Conservation (phyloP, 2,329 filamentous ascomycete species). For the Fusarium abutilonis region DNA sequence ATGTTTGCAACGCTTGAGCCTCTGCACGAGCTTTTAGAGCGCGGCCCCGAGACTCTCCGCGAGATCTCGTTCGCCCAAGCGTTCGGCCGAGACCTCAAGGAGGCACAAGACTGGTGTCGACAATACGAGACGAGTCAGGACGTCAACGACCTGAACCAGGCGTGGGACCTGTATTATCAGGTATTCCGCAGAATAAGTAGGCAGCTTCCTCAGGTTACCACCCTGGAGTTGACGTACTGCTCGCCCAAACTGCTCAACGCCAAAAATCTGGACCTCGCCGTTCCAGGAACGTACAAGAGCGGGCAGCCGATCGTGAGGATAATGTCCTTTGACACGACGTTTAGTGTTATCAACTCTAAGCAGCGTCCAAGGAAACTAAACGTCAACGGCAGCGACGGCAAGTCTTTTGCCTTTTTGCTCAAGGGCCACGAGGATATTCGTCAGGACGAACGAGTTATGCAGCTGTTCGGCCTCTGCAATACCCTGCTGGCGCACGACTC, state of each 20-base stretch:
- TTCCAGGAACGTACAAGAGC: conserved; percentile 94
- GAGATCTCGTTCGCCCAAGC: conserved; percentile 98
- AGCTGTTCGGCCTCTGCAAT: conserved; percentile 97
- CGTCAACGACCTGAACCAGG: conserved; percentile 93
- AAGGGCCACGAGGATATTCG: conserved; percentile 99
- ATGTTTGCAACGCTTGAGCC: conserved; percentile 95
- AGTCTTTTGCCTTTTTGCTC: conserved; percentile 85
- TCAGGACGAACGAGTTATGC: conserved; percentile 99
- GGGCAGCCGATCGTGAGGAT: conserved; percentile 82
- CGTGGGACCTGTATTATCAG: conserved; percentile 99
- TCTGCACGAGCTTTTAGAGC: conserved; percentile 89
- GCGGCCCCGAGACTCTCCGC: conserved; percentile 88
- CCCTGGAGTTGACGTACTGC: conserved; percentile 93
- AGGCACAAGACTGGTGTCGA: conserved; percentile 95
- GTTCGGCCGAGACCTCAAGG: conserved; percentile 92
- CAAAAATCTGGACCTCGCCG: conserved; percentile 86
- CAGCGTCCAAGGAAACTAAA: conserved; percentile 92
- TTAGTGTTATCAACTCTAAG: conserved; percentile 95
- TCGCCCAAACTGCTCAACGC: conserved; percentile 91
- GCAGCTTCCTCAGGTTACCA: conserved; percentile 91
- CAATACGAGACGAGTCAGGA: conserved; percentile 91
- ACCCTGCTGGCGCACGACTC: conserved; percentile 92
- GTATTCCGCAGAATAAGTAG: conserved; percentile 96
- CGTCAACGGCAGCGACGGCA: conserved; percentile 88
- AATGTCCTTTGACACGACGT: conserved; percentile 86